These are phyloP conservation scores for Epichloe hybrida DNA, from an alignment of 2,329 filamentous ascomycete species.

Conservation along the genomic window DNA sequence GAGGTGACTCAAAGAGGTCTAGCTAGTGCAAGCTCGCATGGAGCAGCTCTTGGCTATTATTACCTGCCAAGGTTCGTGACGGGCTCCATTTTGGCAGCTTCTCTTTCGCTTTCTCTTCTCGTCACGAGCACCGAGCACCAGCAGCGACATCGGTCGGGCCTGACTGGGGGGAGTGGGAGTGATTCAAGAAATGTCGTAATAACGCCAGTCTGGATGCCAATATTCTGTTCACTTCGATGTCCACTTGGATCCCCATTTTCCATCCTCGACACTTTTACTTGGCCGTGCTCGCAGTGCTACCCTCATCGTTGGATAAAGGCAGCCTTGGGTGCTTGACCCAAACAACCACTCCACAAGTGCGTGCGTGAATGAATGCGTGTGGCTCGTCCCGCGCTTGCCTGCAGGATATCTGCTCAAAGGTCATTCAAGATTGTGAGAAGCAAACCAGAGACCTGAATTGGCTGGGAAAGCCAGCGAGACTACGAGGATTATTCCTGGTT, in stretches of 20 bases:
- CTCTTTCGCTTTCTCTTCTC: too few species aligned
- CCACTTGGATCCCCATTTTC: too few species aligned
- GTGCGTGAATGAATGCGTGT: too few species aligned
- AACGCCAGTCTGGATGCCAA: too few species aligned
- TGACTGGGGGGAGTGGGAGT: background rate
- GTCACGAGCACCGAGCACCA: background rate
- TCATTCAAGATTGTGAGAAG: too few species aligned
- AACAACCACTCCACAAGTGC: too few species aligned
- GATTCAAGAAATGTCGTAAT: background rate
- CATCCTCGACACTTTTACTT: too few species aligned
- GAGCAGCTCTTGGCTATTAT: background rate
- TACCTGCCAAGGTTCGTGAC: background rate
- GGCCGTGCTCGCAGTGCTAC: too few species aligned
- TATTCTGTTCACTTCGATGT: too few species aligned
- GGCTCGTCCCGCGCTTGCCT: background rate
- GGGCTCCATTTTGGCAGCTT: background rate
- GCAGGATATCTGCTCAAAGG: background rate
- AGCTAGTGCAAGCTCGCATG: background rate
- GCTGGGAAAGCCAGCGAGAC: too few species aligned
- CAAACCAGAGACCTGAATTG: too few species aligned
- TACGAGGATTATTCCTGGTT: too few species aligned
- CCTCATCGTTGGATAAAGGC: background rate
- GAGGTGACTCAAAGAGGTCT: slow-evolving; percentile 4
- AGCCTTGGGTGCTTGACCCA: background rate
- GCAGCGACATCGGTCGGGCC: background rate